phyloP scores from a whole-genome alignment of 441 rosid species.

The Arabidopsis hybrid region DNA sequence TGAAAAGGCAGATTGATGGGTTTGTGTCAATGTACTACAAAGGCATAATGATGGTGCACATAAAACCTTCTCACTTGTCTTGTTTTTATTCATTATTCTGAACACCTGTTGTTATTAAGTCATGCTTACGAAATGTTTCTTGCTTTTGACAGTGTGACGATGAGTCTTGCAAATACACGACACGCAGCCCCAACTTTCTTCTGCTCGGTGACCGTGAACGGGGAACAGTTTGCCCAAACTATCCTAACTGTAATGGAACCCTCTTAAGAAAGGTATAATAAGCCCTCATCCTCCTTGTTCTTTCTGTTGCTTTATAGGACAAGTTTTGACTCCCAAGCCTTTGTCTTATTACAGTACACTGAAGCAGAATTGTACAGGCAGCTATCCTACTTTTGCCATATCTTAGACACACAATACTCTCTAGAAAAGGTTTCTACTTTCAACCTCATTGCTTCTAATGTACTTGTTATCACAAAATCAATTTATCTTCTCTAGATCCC shows the following conservation, averaged over 20 bases:
- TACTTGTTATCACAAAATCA: no score
- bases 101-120: not conserved
- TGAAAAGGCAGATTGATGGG: no score
- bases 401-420: slow-evolving; percentile 71
- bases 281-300: not conserved
- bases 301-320: slow-evolving; percentile 14
- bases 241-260: slow-evolving; percentile 85
- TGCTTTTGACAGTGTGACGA: slow-evolving; percentile 73
- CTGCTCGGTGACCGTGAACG: slow-evolving; percentile 74
- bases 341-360: slow-evolving; percentile 57
- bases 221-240: slow-evolving; percentile 91
- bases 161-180: slow-evolving; percentile 81
- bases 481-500: no score
- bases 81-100: not conserved
- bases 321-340: slow-evolving; percentile 2
- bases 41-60: not conserved
- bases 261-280: slow-evolving; percentile 72
- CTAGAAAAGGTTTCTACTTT: slow-evolving; percentile 62
- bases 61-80: not conserved
- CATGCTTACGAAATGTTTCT: no score
- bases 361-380: slow-evolving; percentile 94
- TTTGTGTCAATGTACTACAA: not conserved
- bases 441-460: not conserved
- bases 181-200: slow-evolving; percentile 41
- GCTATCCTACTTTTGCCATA: slow-evolving; percentile 77